Evolutionary conservation across 352 stramenopile genomes (phyloP), one percentile per base, ranked within the genome.

Genomic region (Phytophthora gonapodyides): DNA sequence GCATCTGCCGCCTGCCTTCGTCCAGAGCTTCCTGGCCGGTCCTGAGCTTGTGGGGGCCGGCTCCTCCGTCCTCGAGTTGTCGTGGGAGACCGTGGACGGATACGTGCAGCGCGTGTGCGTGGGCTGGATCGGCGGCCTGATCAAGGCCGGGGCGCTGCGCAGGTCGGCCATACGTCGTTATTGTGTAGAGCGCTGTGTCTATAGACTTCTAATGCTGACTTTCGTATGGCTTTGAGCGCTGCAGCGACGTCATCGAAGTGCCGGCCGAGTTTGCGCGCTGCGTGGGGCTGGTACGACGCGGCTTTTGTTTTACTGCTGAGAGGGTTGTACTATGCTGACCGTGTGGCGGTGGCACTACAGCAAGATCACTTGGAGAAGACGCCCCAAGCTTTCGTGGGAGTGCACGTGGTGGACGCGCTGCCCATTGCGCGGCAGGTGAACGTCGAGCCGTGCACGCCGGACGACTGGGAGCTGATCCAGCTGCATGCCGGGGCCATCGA

Each of bases 391-490:
- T 85, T 87, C 42, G 46, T 96, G 33, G 74, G 80, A 12, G 88
- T 93, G 0, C 83, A 90, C 41, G 69, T 94, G 12, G 84, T 89
- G n/a, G 82, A 93, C 7, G 64, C 70, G 19, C 61, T 95, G 24
- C 77, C 87, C 2, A 77, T 87, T 42, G 87, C 87, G 21, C 64
- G 69, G 7, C 75, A 93, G 35, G 73, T 97, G 17, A 87, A 91
- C 55, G 82, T 97, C 6, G 88, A 97, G 48, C 89, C 89, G 9
- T 85, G 80, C 41, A 94, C 88, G 3, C 60, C 84, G 1, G 89
- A 97, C 61, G 89, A 97, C 66, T 97, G 89, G 89, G 89, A 97
- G 55, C 73, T 97, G 16, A 91, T 97, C 53, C 88, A 97, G 63
- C 54, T 95, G 52, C 87, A 96, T 59, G 85, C 89, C 0, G 88